Conservation (phyloP, 2,329 filamentous ascomycete species). For the Diplodia sapinea region DNA sequence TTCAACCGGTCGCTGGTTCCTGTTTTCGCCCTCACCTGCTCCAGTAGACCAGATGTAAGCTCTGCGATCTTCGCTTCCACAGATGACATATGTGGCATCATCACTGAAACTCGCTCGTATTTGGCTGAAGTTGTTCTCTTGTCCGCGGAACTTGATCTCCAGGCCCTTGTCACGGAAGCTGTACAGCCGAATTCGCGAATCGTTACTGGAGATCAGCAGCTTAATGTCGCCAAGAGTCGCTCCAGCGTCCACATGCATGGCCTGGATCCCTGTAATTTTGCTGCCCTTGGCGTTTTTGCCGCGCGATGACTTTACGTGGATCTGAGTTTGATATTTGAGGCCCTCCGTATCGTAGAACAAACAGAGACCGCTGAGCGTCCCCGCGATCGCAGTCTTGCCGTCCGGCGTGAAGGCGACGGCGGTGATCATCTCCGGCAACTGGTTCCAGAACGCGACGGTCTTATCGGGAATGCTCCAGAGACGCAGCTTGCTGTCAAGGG, state of each 20-base stretch:
- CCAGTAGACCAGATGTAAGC: conserved; percentile 88
- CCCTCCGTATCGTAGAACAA: conserved; percentile 93
- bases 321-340: conserved; percentile 79
- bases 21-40: conserved; percentile 65
- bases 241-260: conserved; percentile 1
- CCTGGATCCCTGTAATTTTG: conserved; percentile 92
- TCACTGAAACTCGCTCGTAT: conserved; percentile 90
- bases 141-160: conserved; percentile 88
- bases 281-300: conserved; percentile 95
- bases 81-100: conserved; percentile 83
- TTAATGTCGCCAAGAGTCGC: conserved; percentile 75
- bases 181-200: conserved; percentile 89
- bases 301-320: conserved; percentile 90
- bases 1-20: conserved; percentile 83
- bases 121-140: conserved; percentile 88
- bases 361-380: conserved; percentile 82
- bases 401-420: conserved; percentile 93
- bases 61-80: conserved; percentile 88
- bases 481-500: conserved; percentile 83
- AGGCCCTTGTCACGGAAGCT: conserved; percentile 82
- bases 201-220: conserved; percentile 90
- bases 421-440: conserved; percentile 85
- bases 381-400: conserved; percentile 86
- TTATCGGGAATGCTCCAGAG: conserved; percentile 98
- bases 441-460: conserved; percentile 80